Conservation (phyloP, 257 asterid species). For the Verbena officinalis region DNA sequence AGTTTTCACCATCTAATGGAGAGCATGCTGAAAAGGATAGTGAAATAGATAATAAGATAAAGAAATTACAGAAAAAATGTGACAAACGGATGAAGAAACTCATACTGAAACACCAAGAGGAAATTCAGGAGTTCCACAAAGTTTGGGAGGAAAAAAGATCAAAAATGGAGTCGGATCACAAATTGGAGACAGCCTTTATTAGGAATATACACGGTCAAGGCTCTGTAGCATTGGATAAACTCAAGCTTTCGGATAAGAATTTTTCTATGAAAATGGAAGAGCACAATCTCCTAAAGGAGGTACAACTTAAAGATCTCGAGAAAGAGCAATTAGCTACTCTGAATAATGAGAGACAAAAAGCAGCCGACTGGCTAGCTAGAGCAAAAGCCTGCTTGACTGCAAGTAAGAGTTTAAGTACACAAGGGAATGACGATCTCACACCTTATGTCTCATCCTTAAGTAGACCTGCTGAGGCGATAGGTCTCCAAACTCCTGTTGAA, state of each 20-base stretch:
- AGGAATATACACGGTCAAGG: conserved; percentile 48
- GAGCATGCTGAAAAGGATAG: conserved; percentile 28
- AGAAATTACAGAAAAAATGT: conserved; percentile 42
- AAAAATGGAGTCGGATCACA: conserved; percentile 48
- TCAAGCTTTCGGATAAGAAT: conserved; percentile 42
- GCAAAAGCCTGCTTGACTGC: conserved; percentile 31
- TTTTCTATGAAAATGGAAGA: conserved; percentile 52
- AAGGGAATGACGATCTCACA: conserved; percentile 14
- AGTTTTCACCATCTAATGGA: conserved; percentile 23
- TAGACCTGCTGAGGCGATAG: conserved; percentile 31
- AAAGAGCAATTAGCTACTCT: conserved; percentile 48
- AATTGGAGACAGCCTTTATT: conserved; percentile 48
- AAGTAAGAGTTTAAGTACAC: conserved; percentile 22
- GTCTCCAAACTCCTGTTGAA: conserved; percentile 24
- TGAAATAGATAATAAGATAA: conserved; percentile 36
- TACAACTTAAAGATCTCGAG: conserved; percentile 46
- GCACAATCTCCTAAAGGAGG: conserved; percentile 40
- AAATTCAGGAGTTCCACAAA: conserved; percentile 45
- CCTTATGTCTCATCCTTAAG: conserved; percentile 24
- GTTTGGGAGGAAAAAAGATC: conserved; percentile 48
- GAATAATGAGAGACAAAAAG: conserved; percentile 48
- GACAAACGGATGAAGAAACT: conserved; percentile 57
- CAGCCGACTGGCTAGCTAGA: conserved; percentile 43
- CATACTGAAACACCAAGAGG: conserved; percentile 43
- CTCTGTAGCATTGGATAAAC: conserved; percentile 42